Evolutionary conservation across 1,139 yeast species (phyloP).

Genomic region (Magnusiomyces magnusii): DNA sequence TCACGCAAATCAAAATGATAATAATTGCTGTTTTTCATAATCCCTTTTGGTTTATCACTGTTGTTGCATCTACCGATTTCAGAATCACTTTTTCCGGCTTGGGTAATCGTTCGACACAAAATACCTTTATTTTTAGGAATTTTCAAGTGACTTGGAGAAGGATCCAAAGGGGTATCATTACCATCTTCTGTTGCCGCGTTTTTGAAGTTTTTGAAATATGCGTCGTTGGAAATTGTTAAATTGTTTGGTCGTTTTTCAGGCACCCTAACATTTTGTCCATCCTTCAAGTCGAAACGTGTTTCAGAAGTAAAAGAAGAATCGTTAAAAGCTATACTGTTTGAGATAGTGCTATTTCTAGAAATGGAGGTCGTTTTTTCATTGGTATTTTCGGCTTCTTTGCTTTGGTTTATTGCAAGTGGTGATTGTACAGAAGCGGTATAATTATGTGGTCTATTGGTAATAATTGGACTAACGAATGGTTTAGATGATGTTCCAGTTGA

Average conservation of each 20-base stretch:
- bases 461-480: background rate
- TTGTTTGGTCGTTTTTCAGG: background rate
- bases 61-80: background rate
- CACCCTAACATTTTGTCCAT: too few species aligned
- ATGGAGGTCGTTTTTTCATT: background rate
- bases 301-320: background rate
- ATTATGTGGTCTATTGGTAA: background rate
- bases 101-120: background rate
- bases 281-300: background rate
- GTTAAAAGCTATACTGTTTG: too few species aligned
- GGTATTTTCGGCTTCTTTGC: background rate
- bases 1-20: constrained; percentile 15
- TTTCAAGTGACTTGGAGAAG: background rate
- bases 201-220: too few species aligned
- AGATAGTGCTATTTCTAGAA: background rate
- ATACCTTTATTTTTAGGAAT: background rate
- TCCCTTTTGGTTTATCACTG: background rate
- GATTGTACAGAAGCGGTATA: background rate
- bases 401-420: background rate
- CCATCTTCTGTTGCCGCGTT: background rate
- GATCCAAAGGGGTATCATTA: background rate
- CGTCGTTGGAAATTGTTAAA: background rate
- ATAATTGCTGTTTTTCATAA: constrained; percentile 5
- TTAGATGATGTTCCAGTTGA: background rate
- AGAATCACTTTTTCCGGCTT: background rate